phyloP scores from a whole-genome alignment of 768 basidiomycete species.

The Russula virescens region DNA sequence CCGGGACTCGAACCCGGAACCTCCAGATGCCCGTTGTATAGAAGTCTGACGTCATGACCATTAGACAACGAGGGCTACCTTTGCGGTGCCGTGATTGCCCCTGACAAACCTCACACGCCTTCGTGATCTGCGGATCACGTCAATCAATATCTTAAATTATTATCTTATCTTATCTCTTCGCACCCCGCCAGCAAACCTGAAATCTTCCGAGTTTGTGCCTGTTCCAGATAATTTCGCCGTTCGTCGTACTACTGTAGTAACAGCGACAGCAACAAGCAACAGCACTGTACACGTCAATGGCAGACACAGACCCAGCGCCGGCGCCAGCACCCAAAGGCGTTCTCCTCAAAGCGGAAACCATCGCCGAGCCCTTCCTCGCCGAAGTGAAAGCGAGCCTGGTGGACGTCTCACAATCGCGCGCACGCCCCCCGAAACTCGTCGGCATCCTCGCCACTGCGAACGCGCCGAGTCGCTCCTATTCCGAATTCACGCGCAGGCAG shows the following conservation, averaged over 20 bases:
- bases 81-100: neutral
- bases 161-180: neutral
- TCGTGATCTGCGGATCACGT: too few species aligned
- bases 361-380: constrained; percentile 63
- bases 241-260: neutral
- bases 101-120: neutral
- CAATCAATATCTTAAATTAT: neutral
- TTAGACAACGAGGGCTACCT: constrained; percentile 76
- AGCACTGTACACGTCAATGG: neutral
- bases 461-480: constrained; percentile 74
- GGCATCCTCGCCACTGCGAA: constrained; percentile 87
- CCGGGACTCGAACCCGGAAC: constrained; percentile 85
- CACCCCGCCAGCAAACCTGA: neutral
- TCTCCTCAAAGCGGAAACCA: constrained; percentile 70
- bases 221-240: neutral
- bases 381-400: constrained; percentile 54
- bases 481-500: constrained; percentile 87
- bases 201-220: neutral
- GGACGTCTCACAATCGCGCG: constrained; percentile 22
- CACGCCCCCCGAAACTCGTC: constrained; percentile 64
- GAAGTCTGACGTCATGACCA: constrained; percentile 92
- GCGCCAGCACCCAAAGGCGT: constrained; percentile 53
- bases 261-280: neutral
- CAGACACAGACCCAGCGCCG: neutral
- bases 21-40: constrained; percentile 58